Conservation (phyloP, 148 eudicot genomes). For the Rhododendron williamsianum region DNA sequence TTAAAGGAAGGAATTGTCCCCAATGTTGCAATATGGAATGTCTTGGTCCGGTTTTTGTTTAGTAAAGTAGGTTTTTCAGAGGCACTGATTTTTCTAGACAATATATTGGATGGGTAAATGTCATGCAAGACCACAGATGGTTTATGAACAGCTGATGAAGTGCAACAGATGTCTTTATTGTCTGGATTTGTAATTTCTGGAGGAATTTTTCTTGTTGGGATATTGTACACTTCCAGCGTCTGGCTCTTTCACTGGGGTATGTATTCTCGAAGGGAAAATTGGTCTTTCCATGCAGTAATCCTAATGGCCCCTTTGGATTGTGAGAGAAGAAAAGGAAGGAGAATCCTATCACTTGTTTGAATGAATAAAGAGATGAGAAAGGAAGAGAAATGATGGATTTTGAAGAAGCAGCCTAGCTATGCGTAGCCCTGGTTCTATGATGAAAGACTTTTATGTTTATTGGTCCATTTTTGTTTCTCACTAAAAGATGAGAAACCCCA, state of each 20-base stretch:
- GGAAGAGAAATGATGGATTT: not conserved
- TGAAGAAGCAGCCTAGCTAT: not conserved
- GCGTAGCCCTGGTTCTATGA: not conserved
- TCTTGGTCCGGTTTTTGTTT: conserved; percentile 41
- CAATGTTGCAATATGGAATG: conserved; percentile 44
- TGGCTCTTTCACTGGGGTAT: not conserved
- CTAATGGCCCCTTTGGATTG: not conserved
- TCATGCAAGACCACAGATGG: not conserved
- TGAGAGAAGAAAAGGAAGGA: not conserved
- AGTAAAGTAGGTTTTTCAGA: conserved; percentile 30
- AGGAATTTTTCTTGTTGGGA: not conserved
- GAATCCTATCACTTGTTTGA: not conserved
- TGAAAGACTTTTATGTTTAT: not conserved
- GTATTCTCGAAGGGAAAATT: not conserved
- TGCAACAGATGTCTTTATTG: no score
- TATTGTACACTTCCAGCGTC: not conserved
- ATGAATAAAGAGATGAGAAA: not conserved
- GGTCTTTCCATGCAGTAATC: not conserved
- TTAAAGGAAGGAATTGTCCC: conserved; percentile 51
- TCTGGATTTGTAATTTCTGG: not conserved
- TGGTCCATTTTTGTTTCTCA: not conserved
- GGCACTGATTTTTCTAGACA: conserved; percentile 16
- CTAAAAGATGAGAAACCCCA: not conserved
- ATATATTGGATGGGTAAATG: conserved; percentile 15
- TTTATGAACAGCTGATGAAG: not conserved